These are phyloP conservation scores for Yamadazyma diddensiae DNA, from an alignment of 1,139 yeast genomes.

Conservation along the genomic window DNA sequence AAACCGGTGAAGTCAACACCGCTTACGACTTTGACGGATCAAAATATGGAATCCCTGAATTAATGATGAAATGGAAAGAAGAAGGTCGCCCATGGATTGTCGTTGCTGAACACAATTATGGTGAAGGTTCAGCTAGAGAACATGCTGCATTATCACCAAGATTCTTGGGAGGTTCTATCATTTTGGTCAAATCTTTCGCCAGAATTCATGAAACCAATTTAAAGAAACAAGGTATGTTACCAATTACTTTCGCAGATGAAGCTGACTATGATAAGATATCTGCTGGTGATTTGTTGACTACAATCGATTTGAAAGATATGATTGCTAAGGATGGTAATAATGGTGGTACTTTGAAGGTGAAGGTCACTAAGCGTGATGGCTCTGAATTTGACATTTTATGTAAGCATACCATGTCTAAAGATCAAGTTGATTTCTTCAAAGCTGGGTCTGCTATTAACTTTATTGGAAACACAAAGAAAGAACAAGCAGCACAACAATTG, in stretches of 20 bases:
- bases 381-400: constrained; percentile 65
- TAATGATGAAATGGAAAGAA: constrained; percentile 93
- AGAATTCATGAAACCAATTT: constrained; percentile 83
- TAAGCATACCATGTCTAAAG: constrained; percentile 95
- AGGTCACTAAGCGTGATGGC: constrained; percentile 76
- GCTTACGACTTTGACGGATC: constrained; percentile 87
- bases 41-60: constrained; percentile 82
- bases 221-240: constrained; percentile 95
- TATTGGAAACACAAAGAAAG: constrained; percentile 66
- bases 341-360: constrained; percentile 73
- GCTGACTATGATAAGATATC: constrained; percentile 78
- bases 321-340: constrained; percentile 78
- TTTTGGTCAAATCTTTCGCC: constrained; percentile 92
- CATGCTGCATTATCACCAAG: constrained; percentile 97
- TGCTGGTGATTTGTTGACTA: constrained; percentile 76
- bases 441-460: constrained; percentile 96
- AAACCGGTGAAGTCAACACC: constrained; percentile 91
- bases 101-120: constrained; percentile 95
- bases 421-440: constrained; percentile 91
- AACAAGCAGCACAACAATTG: constrained; percentile 11
- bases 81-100: constrained; percentile 88
- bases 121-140: constrained; percentile 99
- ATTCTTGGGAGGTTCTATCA: constrained; percentile 85
- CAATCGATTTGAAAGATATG: constrained; percentile 76
- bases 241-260: constrained; percentile 86